phyloP scores from a whole-genome alignment of 805 yeast genomes.

The Metschnikowia gelsemii region DNA sequence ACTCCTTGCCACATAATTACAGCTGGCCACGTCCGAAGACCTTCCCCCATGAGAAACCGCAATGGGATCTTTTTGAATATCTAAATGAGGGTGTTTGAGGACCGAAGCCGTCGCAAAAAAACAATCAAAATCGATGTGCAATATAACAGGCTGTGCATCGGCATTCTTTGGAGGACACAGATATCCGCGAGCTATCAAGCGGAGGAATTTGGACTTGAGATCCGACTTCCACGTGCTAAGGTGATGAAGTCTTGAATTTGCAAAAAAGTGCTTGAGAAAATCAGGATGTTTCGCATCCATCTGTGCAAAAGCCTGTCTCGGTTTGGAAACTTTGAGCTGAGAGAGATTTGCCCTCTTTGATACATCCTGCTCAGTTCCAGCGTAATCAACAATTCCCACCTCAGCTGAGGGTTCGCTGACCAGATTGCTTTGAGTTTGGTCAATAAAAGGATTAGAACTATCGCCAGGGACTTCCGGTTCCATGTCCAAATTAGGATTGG shows the following conservation, averaged over 20 bases:
- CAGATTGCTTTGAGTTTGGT: too few relatives aligned
- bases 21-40: slow-evolving; percentile 82
- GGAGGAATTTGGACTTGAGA: slow-evolving; percentile 58
- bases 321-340: slow-evolving; percentile 15
- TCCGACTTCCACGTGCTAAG: slow-evolving; percentile 84
- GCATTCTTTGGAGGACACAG: slow-evolving; percentile 8
- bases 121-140: slow-evolving; percentile 92
- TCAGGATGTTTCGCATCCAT: slow-evolving; percentile 73
- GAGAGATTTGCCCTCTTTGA: slow-evolving; percentile 5
- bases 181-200: slow-evolving; percentile 36
- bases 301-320: slow-evolving; percentile 16
- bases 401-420: background rate
- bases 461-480: too few relatives aligned
- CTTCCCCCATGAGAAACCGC: slow-evolving; percentile 63
- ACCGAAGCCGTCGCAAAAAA: slow-evolving; percentile 89
- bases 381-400: background rate
- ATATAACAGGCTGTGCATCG: slow-evolving; percentile 34
- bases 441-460: slow-evolving; percentile 1
- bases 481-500: too few relatives aligned
- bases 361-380: background rate
- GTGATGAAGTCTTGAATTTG: slow-evolving; percentile 84
- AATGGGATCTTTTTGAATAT: slow-evolving; percentile 49
- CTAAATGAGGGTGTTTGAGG: slow-evolving; percentile 51
- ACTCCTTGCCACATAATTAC: slow-evolving; percentile 84
- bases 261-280: slow-evolving; percentile 69